Percentiles rank a stretch among this genome's conserved stretches.
These are phyloP conservation scores for Mycosphaerelloides madeirae DNA, from an alignment of 2,329 filamentous ascomycete genomes.

Conservation along the genomic window DNA sequence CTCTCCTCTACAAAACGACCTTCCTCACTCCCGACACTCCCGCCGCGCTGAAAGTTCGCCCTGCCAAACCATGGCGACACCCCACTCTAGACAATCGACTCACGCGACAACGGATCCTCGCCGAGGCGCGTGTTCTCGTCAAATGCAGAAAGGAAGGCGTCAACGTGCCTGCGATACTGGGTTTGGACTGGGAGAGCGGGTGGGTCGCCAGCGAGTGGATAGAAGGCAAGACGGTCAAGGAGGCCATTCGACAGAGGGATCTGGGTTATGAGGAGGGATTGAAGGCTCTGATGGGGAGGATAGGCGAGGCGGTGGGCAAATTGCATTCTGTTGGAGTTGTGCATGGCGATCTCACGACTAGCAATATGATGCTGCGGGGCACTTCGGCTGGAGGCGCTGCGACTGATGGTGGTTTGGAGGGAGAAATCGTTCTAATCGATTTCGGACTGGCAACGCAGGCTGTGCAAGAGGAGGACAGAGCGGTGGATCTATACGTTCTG, in stretches of 20 bases:
- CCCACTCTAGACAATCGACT: slow-evolving; percentile 81
- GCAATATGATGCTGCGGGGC: slow-evolving; percentile 78
- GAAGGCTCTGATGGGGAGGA: slow-evolving; percentile 30
- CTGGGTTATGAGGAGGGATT: slow-evolving; percentile 24
- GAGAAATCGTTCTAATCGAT: slow-evolving; percentile 86
- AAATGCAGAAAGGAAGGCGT: slow-evolving; percentile 76
- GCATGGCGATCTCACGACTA: slow-evolving; percentile 94
- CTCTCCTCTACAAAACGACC: slow-evolving; percentile 81
- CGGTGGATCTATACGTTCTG: slow-evolving; percentile 92
- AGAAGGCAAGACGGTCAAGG: slow-evolving; percentile 64
- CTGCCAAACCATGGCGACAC: slow-evolving; percentile 86
- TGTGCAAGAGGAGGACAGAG: slow-evolving; percentile 81
- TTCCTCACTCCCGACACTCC: slow-evolving; percentile 65
- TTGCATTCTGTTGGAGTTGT: slow-evolving; percentile 83
- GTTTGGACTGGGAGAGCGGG: slow-evolving; percentile 56
- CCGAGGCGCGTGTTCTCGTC: slow-evolving; percentile 80
- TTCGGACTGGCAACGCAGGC: slow-evolving; percentile 85
- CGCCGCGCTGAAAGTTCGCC: slow-evolving; percentile 85
- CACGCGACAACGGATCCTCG: slow-evolving; percentile 78
- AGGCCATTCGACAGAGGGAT: slow-evolving; percentile 49
- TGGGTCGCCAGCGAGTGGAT: slow-evolving; percentile 87
- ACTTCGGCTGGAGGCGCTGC: slow-evolving; percentile 16
- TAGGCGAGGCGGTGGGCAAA: slow-evolving; percentile 31
- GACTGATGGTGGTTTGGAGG: slow-evolving; percentile 43
- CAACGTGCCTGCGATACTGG: slow-evolving; percentile 75